These are phyloP conservation scores for Isatis tinctoria DNA, from an alignment of 345 rosid species.

Conservation along the genomic window DNA sequence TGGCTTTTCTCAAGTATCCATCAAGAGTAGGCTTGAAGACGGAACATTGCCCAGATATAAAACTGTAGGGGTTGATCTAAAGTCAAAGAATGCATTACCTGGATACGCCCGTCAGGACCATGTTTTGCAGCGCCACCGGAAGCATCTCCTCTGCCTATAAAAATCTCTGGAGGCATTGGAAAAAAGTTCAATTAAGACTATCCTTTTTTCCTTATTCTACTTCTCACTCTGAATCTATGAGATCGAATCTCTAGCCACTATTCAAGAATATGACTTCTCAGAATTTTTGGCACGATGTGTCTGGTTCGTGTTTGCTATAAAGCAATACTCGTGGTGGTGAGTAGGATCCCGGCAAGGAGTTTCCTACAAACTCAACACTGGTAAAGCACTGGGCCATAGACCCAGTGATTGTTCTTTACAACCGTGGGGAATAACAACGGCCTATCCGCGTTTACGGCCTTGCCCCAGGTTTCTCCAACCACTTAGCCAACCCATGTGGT, in stretches of 20 bases:
- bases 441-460: neutral
- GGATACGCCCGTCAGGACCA: constrained; percentile 69
- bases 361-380: constrained; percentile 15
- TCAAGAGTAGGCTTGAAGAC: constrained; percentile 3
- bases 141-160: constrained; percentile 83
- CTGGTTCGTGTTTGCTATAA: neutral
- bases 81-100: constrained; percentile 46
- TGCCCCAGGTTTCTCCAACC: constrained; percentile 9
- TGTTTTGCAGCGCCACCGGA: constrained; percentile 89
- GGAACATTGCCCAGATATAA: neutral
- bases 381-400: neutral
- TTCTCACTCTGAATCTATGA: neutral
- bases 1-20: constrained; percentile 13
- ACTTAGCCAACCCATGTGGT: neutral
- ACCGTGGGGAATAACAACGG: neutral
- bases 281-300: neutral
- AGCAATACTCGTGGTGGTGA: constrained; percentile 12
- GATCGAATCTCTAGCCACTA: constrained; percentile 10
- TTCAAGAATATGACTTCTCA: neutral
- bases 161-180: constrained; percentile 53
- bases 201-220: neutral
- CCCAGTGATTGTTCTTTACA: neutral
- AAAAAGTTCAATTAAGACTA: neutral
- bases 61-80: neutral
- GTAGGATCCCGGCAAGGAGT: neutral